Evolutionary conservation across 1,139 yeast species (phyloP), one percentile per base, ranked within the genome.

Genomic region (Arxiozyma slooffiae): DNA sequence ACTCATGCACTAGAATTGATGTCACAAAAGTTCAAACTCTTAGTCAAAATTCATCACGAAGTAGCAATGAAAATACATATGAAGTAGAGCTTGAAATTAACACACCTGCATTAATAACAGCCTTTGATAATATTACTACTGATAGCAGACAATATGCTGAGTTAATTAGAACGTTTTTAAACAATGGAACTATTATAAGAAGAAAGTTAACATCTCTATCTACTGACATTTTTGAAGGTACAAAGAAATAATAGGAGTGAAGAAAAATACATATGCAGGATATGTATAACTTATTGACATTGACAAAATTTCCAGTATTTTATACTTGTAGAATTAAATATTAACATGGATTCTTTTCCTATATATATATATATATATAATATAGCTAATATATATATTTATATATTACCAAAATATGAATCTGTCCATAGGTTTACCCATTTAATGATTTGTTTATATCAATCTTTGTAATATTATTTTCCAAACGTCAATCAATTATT

Each of bases 41-140:
- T 49, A 74, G 73, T 47, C 69, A 71, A 60, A 74, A 75, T 50
- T 74, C 72, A 51, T 20, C 46, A 22, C 36, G 23, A 16, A 44
- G 26, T 4, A 73, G 73, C 49, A 65, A 51, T 58, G 76, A 48
- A 60, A 64, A 30, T 55, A 72, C 60, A 57, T 64, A 68, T 55
- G 94, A 85, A 66, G 72, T 82, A 44, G 94, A 85, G 64, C 68
- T 89, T 49, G 97, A 89, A 70, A 71, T 86, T 45, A 88, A 87
- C 57, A 74, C 82, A 14, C 64, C 72, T 7, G 83, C 83, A 56
- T 71, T 89, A 49, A 70, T 85, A 53, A 70, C 70, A 47, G 83
- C 87, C 22, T 83, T 82, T 66, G 82, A 82, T 48, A 69, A 64
- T 47, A 70, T 76, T 34, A 61, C 62, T 16, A 70, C 72, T 8